phyloP scores from a whole-genome alignment of 1,284 basidiomycete species.

The Volvariella surrecta region DNA sequence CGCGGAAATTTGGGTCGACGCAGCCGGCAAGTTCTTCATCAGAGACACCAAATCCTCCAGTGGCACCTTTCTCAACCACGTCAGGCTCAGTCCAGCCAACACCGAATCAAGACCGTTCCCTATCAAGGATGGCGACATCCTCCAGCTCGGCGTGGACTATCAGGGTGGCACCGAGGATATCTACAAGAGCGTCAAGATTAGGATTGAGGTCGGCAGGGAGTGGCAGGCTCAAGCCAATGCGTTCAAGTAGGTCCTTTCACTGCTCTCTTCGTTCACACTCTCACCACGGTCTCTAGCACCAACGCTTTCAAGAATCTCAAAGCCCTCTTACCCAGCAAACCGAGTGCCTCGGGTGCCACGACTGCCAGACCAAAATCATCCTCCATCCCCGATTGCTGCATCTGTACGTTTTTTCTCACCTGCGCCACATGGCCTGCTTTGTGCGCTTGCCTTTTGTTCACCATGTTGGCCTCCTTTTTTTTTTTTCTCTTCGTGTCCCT shows the following conservation, averaged over 20 bases:
- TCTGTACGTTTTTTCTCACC: slow-evolving; percentile 50
- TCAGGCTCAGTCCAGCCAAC: slow-evolving; percentile 80
- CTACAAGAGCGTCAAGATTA: slow-evolving; percentile 96
- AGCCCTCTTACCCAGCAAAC: slow-evolving; percentile 33
- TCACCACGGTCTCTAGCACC: slow-evolving; percentile 34
- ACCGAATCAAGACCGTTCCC: slow-evolving; percentile 73
- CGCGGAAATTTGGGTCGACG: slow-evolving; percentile 87
- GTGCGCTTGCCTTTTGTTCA: not conserved
- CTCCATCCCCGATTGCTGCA: slow-evolving; percentile 85
- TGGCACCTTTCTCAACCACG: slow-evolving; percentile 96
- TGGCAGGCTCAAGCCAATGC: slow-evolving; percentile 88
- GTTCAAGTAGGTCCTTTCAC: slow-evolving; percentile 77
- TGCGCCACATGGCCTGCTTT: too few relatives aligned
- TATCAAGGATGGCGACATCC: slow-evolving; percentile 89
- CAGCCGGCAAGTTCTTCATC: slow-evolving; percentile 71
- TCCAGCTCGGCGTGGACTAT: slow-evolving; percentile 97
- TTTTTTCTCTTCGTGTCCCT: not conserved
- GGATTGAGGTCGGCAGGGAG: slow-evolving; percentile 84
- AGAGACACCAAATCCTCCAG: slow-evolving; percentile 87
- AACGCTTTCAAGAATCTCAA: slow-evolving; percentile 78
- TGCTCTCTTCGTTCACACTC: slow-evolving; percentile 4
- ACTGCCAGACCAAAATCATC: slow-evolving; percentile 30
- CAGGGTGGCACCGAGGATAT: slow-evolving; percentile 97
- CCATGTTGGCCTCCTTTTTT: slow-evolving; percentile 1
- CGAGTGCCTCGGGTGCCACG: slow-evolving; percentile 20